Conservation (phyloP, 2,329 filamentous ascomycete genomes). For the Cladosporium oxysporum region DNA sequence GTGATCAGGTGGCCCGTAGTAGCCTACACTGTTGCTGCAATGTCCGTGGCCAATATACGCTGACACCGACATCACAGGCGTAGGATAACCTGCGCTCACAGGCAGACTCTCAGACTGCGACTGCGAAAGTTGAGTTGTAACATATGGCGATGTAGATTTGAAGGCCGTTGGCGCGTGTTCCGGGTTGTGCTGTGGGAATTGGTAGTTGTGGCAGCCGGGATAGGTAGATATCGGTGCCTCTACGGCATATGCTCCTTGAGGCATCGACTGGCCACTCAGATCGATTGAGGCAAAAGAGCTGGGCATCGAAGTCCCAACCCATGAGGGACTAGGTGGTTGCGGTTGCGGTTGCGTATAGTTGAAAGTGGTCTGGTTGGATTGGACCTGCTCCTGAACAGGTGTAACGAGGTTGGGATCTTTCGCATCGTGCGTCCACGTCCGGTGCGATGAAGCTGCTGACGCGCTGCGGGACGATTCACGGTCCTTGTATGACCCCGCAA, state of each 20-base stretch:
- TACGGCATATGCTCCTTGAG: neutral
- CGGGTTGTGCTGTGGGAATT: neutral
- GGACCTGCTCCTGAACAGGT: neutral
- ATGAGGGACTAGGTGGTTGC: neutral
- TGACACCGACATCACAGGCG: neutral
- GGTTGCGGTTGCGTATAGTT: neutral
- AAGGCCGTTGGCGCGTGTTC: neutral
- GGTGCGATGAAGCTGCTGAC: neutral
- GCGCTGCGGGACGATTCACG: neutral
- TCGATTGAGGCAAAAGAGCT: neutral
- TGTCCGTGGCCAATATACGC: neutral
- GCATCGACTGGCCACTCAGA: neutral
- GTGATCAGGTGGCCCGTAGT: neutral
- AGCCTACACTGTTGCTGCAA: neutral
- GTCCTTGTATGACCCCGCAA: neutral
- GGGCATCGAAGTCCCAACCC: neutral
- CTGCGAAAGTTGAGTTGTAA: slow-evolving; percentile 24
- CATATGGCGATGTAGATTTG: neutral
- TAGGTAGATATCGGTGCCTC: neutral
- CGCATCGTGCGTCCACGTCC: neutral
- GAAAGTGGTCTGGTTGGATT: neutral
- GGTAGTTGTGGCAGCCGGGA: slow-evolving; percentile 2
- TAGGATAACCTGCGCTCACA: neutral
- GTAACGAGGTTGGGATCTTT: neutral
- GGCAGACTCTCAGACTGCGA: slow-evolving; percentile 27